Conservation (phyloP, 2,329 filamentous ascomycete genomes). For the Podosphaera fusca region DNA sequence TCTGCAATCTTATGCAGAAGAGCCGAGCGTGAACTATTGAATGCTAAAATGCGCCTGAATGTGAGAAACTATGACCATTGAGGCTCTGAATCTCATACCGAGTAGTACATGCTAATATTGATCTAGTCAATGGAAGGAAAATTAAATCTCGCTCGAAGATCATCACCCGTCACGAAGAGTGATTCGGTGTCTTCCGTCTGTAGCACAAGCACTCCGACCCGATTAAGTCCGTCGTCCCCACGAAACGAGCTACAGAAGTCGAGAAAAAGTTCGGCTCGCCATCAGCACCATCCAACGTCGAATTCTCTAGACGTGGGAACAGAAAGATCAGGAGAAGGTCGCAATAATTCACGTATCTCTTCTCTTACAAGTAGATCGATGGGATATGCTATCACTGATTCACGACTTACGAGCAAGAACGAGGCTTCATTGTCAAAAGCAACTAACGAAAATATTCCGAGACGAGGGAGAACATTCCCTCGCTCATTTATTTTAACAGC, state of each 20-base stretch:
- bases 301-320: slow-evolving; percentile 5
- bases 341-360: no score
- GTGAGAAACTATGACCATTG: slow-evolving; percentile 26
- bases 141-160: slow-evolving; percentile 51
- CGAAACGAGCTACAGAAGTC: slow-evolving; percentile 6
- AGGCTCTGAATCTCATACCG: no score
- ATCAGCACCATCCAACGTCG: slow-evolving; percentile 7
- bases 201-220: slow-evolving; percentile 17
- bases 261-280: slow-evolving; percentile 4
- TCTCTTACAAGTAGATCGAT: no score
- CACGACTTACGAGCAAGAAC: slow-evolving; percentile 14
- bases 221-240: slow-evolving; percentile 14
- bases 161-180: slow-evolving; percentile 30
- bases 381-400: no score
- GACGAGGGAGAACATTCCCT: slow-evolving; percentile 3
- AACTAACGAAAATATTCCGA: slow-evolving; percentile 3
- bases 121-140: slow-evolving; percentile 80
- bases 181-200: slow-evolving; percentile 23
- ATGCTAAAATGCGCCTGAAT: slow-evolving; percentile 72
- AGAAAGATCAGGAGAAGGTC: no score
- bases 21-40: slow-evolving; percentile 76
- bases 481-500: slow-evolving; percentile 4
- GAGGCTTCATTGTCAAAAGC: slow-evolving; percentile 3
- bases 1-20: slow-evolving; percentile 56
- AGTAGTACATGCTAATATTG: slow-evolving; percentile 3